These are phyloP conservation scores for Colletotrichum karsti DNA, from an alignment of 2,329 filamentous ascomycete species.

Conservation along the genomic window DNA sequence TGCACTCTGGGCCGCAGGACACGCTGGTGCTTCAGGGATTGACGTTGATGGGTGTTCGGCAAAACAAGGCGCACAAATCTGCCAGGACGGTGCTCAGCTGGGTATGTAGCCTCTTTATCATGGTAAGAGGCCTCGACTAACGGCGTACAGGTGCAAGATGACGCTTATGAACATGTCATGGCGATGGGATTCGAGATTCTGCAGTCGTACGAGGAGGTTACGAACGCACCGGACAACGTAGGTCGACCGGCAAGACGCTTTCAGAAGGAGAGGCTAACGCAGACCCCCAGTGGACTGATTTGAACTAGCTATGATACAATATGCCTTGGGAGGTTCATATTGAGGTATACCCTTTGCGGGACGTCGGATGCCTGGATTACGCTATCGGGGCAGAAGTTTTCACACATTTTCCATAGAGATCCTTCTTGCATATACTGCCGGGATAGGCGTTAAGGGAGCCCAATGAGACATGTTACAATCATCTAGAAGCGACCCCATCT, in stretches of 20 bases:
- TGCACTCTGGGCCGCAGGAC: conserved; percentile 74
- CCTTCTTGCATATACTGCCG: neutral
- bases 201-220: conserved; percentile 85
- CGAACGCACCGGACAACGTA: conserved; percentile 65
- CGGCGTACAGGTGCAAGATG: conserved; percentile 68
- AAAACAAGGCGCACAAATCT: conserved; percentile 82
- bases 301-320: conserved; percentile 6
- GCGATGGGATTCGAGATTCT: conserved; percentile 84
- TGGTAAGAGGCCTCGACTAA: conserved; percentile 22
- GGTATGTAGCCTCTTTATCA: conserved; percentile 61
- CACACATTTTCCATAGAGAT: neutral
- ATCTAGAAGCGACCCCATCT: neutral
- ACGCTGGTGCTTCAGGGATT: conserved; percentile 78
- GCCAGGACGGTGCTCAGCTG: conserved; percentile 80
- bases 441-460: neutral
- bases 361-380: neutral
- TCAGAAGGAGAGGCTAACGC: neutral
- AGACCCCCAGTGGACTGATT: conserved; percentile 21
- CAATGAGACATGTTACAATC: neutral
- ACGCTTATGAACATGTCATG: conserved; percentile 75
- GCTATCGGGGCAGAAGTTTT: neutral
- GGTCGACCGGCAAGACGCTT: conserved; percentile 33
- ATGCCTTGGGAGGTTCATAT: neutral
- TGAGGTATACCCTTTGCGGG: conserved; percentile 12
- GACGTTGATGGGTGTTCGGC: conserved; percentile 81